Evolutionary conservation across 805 yeast species (phyloP).

Genomic region (Ogataea salicorniae): DNA sequence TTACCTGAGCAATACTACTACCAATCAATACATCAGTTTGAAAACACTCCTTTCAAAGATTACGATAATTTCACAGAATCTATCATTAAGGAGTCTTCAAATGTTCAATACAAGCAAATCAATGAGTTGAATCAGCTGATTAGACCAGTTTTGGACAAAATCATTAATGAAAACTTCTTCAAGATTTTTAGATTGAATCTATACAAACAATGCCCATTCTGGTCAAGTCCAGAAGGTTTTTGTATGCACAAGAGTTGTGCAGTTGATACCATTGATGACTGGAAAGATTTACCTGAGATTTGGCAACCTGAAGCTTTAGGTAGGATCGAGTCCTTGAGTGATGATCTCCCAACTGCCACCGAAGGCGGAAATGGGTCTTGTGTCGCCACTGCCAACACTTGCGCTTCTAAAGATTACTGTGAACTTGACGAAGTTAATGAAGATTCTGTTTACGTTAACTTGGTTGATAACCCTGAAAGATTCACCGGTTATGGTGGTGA

Average conservation of each 20-base stretch:
- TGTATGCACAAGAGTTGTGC: constrained; percentile 89
- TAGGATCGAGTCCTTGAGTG: constrained; percentile 32
- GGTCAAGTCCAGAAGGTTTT: constrained; percentile 70
- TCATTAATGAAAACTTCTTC: constrained; percentile 77
- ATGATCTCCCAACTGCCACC: constrained; percentile 27
- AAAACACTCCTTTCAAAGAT: constrained; percentile 26
- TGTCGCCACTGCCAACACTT: constrained; percentile 12
- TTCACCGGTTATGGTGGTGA: constrained; percentile 95
- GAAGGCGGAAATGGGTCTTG: constrained; percentile 26
- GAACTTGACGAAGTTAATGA: constrained; percentile 58
- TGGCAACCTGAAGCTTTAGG: constrained; percentile 75
- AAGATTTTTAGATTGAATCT: constrained; percentile 81
- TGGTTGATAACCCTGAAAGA: constrained; percentile 87
- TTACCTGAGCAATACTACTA: constrained; percentile 22
- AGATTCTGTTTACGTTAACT: constrained; percentile 77
- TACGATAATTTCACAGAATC: constrained; percentile 20
- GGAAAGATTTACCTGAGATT: constrained; percentile 62
- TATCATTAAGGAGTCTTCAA: constrained; percentile 25
- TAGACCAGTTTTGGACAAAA: constrained; percentile 49
- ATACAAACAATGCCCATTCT: constrained; percentile 79
- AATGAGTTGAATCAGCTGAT: constrained; percentile 46
- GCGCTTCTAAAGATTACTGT: constrained; percentile 49
- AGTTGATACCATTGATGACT: constrained; percentile 76
- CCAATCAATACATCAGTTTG: constrained; percentile 27
- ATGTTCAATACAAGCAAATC: constrained; percentile 39